Percentiles rank a stretch among this genome's conserved stretches.
Conservation (phyloP, 768 basidiomycete species). For the Calocera viscosa region DNA sequence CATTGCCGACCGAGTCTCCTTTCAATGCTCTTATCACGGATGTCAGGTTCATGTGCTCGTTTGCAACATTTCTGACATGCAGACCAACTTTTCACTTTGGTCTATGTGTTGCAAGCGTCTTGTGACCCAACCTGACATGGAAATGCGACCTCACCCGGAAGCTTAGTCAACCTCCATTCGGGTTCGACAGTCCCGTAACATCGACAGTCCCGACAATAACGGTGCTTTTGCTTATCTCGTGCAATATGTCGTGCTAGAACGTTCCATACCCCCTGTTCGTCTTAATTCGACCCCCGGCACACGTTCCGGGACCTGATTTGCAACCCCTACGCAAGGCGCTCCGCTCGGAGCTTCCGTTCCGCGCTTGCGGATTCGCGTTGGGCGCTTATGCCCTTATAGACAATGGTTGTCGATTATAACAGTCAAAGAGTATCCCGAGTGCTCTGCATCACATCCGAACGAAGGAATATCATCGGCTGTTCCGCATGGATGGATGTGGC, state of each 20-base stretch:
- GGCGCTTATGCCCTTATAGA: no score
- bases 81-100: neutral
- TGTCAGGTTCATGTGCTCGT: neutral
- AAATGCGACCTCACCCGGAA: neutral
- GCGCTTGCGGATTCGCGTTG: no score
- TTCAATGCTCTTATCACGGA: neutral
- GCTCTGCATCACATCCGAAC: no score
- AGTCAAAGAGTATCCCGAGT: no score
- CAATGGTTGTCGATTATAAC: no score
- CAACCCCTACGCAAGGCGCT: no score
- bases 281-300: no score
- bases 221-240: neutral
- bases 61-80: neutral
- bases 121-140: neutral
- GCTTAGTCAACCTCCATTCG: neutral
- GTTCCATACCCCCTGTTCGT: neutral
- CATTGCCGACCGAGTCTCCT: neutral
- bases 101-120: neutral
- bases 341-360: no score
- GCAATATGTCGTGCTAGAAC: constrained; percentile 3
- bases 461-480: no score
- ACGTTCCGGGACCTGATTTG: no score
- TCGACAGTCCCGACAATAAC: neutral
- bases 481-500: no score
- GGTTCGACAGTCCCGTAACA: neutral